Conservation (phyloP, 1,284 basidiomycete genomes). For the Leccinum subfulvum region DNA sequence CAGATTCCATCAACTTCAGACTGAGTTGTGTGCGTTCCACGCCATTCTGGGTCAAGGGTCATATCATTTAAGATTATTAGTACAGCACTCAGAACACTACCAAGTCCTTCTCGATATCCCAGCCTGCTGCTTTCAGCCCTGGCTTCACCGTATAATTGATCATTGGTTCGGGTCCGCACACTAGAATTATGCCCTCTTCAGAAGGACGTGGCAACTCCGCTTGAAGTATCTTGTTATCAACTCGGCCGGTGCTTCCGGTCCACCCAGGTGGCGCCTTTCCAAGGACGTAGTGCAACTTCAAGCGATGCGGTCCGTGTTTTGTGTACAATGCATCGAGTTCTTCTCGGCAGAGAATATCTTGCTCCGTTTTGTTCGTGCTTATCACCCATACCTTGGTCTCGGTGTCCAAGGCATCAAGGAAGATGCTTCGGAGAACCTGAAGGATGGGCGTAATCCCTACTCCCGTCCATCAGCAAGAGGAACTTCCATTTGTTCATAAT, state of each 20-base stretch:
- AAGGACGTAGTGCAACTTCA: conserved; percentile 50
- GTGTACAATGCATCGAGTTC: conserved; percentile 48
- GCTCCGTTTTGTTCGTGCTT: conserved; percentile 50
- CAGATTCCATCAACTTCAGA: no score
- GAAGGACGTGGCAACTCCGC: conserved; percentile 42
- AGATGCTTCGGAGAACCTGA: conserved; percentile 51
- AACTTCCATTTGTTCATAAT: not conserved
- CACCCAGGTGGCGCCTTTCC: conserved; percentile 37
- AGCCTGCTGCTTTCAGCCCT: conserved; percentile 25
- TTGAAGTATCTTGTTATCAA: conserved; percentile 41
- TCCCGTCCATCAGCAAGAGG: not conserved
- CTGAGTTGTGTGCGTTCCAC: no score
- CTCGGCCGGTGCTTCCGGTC: conserved; percentile 44
- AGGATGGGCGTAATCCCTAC: conserved; percentile 61
- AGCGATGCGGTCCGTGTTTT: conserved; percentile 35
- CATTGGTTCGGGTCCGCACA: conserved; percentile 55
- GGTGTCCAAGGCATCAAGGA: conserved; percentile 41
- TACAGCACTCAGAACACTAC: conserved; percentile 26
- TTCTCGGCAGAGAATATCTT: conserved; percentile 52
- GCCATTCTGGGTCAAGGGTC: not conserved
- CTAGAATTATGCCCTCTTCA: conserved; percentile 43
- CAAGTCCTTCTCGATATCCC: conserved; percentile 27
- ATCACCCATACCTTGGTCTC: conserved; percentile 51
- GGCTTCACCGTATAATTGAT: conserved; percentile 34
- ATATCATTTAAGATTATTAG: not conserved